Evolutionary conservation across 306 rosid genomes (phyloP).

Genomic region (Trichosanthes cucumerina): DNA sequence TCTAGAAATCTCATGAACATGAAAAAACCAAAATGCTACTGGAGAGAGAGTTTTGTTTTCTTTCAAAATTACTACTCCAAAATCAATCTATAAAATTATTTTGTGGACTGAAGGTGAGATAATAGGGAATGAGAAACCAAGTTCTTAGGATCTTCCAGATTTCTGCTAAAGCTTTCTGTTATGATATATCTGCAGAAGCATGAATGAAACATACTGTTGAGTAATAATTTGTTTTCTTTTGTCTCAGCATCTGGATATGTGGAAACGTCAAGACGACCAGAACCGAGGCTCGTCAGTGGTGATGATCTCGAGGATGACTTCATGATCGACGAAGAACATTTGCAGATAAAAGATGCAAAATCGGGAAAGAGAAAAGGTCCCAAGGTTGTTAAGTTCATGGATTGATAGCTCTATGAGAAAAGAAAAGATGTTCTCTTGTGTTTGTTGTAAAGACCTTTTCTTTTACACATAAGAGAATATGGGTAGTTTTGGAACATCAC

Average conservation of each 20-base stretch:
- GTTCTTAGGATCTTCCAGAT: background rate
- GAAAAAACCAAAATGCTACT: background rate
- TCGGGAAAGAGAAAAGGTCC: conserved; percentile 57
- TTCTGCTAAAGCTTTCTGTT: background rate
- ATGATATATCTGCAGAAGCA: background rate
- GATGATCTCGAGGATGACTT: conserved; percentile 91
- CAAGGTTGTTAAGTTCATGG: conserved; percentile 55
- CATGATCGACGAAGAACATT: conserved; percentile 26
- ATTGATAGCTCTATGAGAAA: conserved; percentile 6
- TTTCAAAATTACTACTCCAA: background rate
- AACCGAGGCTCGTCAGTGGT: conserved; percentile 57
- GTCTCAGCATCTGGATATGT: conserved; percentile 31
- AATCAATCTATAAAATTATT: background rate
- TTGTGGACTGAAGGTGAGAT: background rate
- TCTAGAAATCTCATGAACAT: background rate
- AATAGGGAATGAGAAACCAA: background rate
- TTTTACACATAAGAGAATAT: background rate
- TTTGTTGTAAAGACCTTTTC: background rate
- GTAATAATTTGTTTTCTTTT: conserved; percentile 9
- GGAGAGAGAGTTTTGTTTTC: background rate
- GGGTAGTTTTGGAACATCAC: background rate
- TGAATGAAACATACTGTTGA: background rate
- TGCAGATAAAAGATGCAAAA: conserved; percentile 25
- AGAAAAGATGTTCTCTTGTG: background rate
- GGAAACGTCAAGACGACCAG: conserved; percentile 33